A percentile compares a stretch with the other conserved stretches of the same genome.
Evolutionary conservation across 2,329 filamentous ascomycete genomes (phyloP).

Genomic region (Diplodia mutila): DNA sequence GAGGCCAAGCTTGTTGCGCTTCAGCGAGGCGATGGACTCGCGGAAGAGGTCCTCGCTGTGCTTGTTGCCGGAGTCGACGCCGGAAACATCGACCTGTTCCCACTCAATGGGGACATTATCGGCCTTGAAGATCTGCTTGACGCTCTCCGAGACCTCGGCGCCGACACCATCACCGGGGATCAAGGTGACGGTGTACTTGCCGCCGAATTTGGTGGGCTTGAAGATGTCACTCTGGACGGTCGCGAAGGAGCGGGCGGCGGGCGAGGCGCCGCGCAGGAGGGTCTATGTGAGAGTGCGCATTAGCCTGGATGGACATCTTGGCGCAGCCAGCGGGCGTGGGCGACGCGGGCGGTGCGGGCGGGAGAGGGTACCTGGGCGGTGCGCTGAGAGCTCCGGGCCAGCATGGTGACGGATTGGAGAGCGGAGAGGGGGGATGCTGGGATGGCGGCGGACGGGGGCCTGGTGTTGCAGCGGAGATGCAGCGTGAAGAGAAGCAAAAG

Average conservation of each 20-base stretch:
- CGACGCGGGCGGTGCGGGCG: not conserved
- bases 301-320: slow-evolving; percentile 30
- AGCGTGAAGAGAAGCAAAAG: slow-evolving; percentile 21
- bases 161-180: slow-evolving; percentile 98
- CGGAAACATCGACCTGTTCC: slow-evolving; percentile 96
- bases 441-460: slow-evolving; percentile 11
- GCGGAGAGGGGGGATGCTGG: slow-evolving; percentile 20
- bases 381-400: slow-evolving; percentile 50
- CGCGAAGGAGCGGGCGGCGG: slow-evolving; percentile 51
- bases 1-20: slow-evolving; percentile 97
- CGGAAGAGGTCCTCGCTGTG: slow-evolving; percentile 94
- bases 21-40: slow-evolving; percentile 91
- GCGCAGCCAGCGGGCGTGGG: not conserved
- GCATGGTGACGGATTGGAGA: slow-evolving; percentile 37
- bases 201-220: slow-evolving; percentile 98
- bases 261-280: slow-evolving; percentile 59
- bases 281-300: slow-evolving; percentile 47
- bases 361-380: slow-evolving; percentile 51
- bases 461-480: slow-evolving; percentile 25
- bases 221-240: slow-evolving; percentile 94
- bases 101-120: slow-evolving; percentile 98
- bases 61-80: slow-evolving; percentile 81
- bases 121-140: slow-evolving; percentile 99
- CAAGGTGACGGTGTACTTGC: slow-evolving; percentile 98
- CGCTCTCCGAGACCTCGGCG: slow-evolving; percentile 94